These are phyloP conservation scores for Xylaria castorea DNA, from an alignment of 495 filamentous ascomycete genomes.

Conservation along the genomic window DNA sequence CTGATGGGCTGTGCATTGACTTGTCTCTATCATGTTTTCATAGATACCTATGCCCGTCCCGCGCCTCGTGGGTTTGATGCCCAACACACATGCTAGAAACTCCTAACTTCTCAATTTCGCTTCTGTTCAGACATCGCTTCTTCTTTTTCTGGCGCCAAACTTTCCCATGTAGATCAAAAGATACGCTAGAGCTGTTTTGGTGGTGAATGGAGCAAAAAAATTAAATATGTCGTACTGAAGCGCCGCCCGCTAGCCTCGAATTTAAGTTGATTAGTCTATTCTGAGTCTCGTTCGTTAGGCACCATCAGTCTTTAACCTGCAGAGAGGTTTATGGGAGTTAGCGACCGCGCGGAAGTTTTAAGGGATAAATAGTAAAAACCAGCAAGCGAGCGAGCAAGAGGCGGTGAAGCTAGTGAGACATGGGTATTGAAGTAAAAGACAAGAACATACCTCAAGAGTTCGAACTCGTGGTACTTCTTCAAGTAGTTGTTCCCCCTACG, in stretches of 20 bases:
- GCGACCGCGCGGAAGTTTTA: not conserved
- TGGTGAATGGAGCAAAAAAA: not conserved
- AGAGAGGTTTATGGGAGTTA: not conserved
- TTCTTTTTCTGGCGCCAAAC: not conserved
- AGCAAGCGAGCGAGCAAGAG: no score
- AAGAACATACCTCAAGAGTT: constrained; percentile 71
- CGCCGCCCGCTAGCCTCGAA: not conserved
- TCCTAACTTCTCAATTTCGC: not conserved
- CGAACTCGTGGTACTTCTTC: constrained; percentile 74
- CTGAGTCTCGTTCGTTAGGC: not conserved
- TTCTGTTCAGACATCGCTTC: not conserved
- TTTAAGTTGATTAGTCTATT: constrained; percentile 2
- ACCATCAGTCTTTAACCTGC: not conserved
- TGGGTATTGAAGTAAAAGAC: not conserved
- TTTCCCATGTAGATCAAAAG: not conserved
- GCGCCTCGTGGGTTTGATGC: not conserved
- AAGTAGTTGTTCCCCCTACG: constrained; percentile 71
- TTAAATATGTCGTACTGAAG: not conserved
- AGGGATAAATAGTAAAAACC: no score
- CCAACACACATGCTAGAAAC: not conserved
- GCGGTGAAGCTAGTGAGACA: not conserved
- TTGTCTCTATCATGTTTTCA: not conserved
- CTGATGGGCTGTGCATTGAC: not conserved
- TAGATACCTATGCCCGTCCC: not conserved
- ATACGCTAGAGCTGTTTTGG: not conserved